Evolutionary conservation across 257 asterid genomes (phyloP), one percentile per base, ranked within the genome.

Genomic region (Solanum ossicruentum): DNA sequence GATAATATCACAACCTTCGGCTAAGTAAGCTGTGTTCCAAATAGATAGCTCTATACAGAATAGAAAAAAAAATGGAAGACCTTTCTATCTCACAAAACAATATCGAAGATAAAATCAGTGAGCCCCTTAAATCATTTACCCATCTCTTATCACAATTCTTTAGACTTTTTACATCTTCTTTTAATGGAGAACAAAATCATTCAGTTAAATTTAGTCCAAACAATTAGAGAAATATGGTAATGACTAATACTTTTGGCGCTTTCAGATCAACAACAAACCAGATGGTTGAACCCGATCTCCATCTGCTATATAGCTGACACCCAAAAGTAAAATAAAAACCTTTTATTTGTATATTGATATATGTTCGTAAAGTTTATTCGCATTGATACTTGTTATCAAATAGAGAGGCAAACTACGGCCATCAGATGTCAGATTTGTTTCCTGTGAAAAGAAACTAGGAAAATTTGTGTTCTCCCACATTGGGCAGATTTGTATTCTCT

Each of bases 1-100:
- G 97, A 82, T 84, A 47, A 87, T 80, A 77, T 79, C 75, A 85
- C 32, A 85, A 88, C 65, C 71, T 85, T 36, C 61, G 79, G 83
- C 56, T 60, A 78, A 69, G 57, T 56, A 67, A 12, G 81, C 82
- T 45, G 21, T 52, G 17, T 60, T 66, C 77, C 82, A 75, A 75
- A 23, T 75, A 49, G 61, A 75, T 5, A 75, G 43, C 82, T 75
- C 58, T 75, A 75, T 23, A 21, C 23, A 23, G 82, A 13, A 12
- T 2, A 75, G 61, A 28, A 23, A 75, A 75, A 41, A 45, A 21
- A 47, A 13, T 4, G 21, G 51, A 49, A 75, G 43, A 49, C 12
- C 28, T 5, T 15, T 75, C 12, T 21, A 49, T 75, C 82, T 75
- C 61, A 75, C 60, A 75, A 75, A 75, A 49, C 41, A 21, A 75